phyloP scores from a whole-genome alignment of 306 rosid species.

The Gastrolobium bilobum region DNA sequence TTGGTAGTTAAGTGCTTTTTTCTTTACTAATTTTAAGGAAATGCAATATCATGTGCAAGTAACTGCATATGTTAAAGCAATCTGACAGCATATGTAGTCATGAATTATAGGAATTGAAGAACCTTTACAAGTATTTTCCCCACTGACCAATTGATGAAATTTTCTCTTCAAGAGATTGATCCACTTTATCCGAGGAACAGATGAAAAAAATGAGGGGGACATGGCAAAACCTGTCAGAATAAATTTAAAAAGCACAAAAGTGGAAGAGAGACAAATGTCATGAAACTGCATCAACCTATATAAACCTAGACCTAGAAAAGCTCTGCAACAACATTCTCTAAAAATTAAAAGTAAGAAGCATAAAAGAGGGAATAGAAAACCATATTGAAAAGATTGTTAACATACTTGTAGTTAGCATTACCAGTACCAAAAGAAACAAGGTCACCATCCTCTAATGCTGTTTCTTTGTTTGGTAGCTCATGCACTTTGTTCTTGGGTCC shows the following conservation, averaged over 20 bases:
- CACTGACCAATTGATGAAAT: conserved; percentile 86
- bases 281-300: not conserved
- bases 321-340: conserved; percentile 10
- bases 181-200: conserved; percentile 58
- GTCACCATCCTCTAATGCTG: conserved; percentile 72
- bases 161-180: conserved; percentile 68
- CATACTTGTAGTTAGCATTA: conserved; percentile 83
- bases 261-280: conserved; percentile 26
- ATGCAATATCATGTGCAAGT: conserved; percentile 36
- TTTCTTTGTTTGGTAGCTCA: conserved; percentile 82
- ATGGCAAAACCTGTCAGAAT: conserved; percentile 78
- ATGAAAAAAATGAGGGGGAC: conserved; percentile 69
- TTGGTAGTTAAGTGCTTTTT: not conserved
- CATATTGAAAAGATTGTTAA: conserved; percentile 17
- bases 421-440: conserved; percentile 93
- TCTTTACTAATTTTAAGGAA: conserved; percentile 9
- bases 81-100: conserved; percentile 15
- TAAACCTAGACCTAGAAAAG: conserved; percentile 38
- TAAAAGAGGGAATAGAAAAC: conserved; percentile 38
- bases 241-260: conserved; percentile 33
- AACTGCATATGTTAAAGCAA: conserved; percentile 31
- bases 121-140: conserved; percentile 34
- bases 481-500: conserved; percentile 73
- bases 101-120: conserved; percentile 43
- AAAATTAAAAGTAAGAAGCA: conserved; percentile 25